Evolutionary conservation across 257 asterid species (phyloP).

Genomic region (Coffea canephora): DNA sequence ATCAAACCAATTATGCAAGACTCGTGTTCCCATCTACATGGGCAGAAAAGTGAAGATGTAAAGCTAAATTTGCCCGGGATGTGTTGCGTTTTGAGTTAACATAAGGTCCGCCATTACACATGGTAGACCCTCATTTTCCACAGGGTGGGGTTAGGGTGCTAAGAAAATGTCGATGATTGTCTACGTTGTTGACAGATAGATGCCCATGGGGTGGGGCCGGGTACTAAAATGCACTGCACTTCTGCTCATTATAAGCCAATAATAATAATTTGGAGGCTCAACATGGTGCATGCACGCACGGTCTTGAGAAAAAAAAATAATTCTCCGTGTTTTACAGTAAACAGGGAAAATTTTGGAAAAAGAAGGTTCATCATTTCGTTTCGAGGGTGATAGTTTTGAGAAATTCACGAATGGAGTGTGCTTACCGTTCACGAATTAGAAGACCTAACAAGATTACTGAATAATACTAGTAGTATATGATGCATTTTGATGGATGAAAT

Average conservation of each 20-base stretch:
- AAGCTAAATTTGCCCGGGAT: conserved; percentile 13
- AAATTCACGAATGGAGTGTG: no score
- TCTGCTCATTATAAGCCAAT: not conserved
- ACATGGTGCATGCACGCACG: not conserved
- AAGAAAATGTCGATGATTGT: not conserved
- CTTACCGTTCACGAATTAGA: no score
- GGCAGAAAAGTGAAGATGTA: conserved; percentile 12
- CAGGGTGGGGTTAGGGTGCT: not conserved
- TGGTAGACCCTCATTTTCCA: conserved; percentile 20
- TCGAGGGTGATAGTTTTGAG: no score
- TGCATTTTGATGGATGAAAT: no score
- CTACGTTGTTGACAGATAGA: not conserved
- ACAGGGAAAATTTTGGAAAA: no score
- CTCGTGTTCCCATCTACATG: conserved; percentile 5
- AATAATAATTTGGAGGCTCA: not conserved
- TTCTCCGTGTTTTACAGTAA: not conserved
- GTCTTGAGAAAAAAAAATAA: not conserved
- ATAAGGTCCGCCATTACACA: conserved; percentile 11
- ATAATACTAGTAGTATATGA: no score
- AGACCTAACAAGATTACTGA: no score
- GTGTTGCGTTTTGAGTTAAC: conserved; percentile 1
- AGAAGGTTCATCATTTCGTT: no score
- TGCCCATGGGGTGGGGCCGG: not conserved
- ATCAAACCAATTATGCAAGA: conserved; percentile 1
- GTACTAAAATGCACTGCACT: not conserved